phyloP scores from a whole-genome alignment of 139 green algal species.

The Chlorella vulgaris region DNA sequence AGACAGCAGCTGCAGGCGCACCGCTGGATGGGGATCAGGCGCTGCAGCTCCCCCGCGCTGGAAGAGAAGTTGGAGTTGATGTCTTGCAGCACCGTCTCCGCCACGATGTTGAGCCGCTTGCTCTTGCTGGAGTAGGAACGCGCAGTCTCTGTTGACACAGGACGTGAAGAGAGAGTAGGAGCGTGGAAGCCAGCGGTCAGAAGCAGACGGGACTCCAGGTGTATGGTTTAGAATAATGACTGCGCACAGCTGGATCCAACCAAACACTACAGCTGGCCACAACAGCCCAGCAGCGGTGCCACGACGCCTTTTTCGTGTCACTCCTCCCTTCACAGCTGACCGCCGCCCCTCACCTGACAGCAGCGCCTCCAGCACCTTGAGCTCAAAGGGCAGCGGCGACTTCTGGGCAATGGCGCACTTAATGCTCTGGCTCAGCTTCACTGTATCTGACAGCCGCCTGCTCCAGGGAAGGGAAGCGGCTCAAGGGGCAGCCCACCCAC shows the following conservation, averaged over 20 bases:
- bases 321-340: no score
- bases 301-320: no score
- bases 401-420: slow-evolving; percentile 34
- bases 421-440: slow-evolving; percentile 47
- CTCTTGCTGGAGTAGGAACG: slow-evolving; percentile 43
- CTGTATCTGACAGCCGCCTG: slow-evolving; percentile 48
- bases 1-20: slow-evolving; percentile 15
- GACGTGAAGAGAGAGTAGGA: neutral
- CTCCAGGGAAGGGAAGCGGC: neutral
- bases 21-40: slow-evolving; percentile 59
- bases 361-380: slow-evolving; percentile 61
- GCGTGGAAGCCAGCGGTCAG: no score
- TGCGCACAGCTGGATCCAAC: no score
- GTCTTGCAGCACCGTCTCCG: slow-evolving; percentile 53
- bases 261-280: neutral
- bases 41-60: slow-evolving; percentile 49
- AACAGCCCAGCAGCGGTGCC: neutral
- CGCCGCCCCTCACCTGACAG: slow-evolving; percentile 23
- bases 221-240: no score
- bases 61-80: slow-evolving; percentile 44
- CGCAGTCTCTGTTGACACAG: slow-evolving; percentile 37
- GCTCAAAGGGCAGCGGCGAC: slow-evolving; percentile 52
- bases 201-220: no score
- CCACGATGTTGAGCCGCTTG: slow-evolving; percentile 51
- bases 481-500: neutral